A percentile compares a stretch with the other conserved stretches of the same genome.
phyloP scores from a whole-genome alignment of 768 basidiomycete species.

The Cystofilobasidium ferigula region DNA sequence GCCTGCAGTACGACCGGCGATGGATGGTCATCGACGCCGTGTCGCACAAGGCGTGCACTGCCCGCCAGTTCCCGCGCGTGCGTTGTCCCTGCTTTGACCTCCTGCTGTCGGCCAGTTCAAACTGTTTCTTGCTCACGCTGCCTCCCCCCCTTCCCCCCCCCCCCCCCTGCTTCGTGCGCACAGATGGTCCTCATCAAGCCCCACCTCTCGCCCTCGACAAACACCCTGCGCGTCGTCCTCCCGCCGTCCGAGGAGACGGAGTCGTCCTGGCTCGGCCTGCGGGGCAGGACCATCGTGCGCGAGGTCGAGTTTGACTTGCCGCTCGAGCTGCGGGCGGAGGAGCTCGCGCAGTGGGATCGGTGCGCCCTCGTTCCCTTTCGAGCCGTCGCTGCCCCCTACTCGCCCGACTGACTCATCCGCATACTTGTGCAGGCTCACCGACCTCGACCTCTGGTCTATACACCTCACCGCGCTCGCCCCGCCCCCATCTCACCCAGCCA shows the following conservation, averaged over 20 bases:
- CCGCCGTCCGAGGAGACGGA: not conserved
- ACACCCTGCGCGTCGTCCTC: not conserved
- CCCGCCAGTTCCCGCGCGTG: slow-evolving; percentile 8
- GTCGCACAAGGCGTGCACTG: slow-evolving; percentile 18
- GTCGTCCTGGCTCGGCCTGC: not conserved
- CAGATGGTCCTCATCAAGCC: slow-evolving; percentile 24
- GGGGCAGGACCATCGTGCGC: not conserved
- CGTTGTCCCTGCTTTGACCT: not conserved
- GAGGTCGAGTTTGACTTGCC: not conserved
- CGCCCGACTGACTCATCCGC: not conserved
- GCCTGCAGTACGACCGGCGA: slow-evolving; percentile 14
- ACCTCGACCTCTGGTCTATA: slow-evolving; percentile 16
- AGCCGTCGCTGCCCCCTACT: too few species aligned
- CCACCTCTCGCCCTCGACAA: not conserved
- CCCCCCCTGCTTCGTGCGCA: not conserved
- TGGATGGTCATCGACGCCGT: slow-evolving; percentile 22
- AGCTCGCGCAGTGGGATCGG: not conserved
- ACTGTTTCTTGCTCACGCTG: not conserved
- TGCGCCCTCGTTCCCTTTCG: not conserved
- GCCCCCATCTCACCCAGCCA: slow-evolving; percentile 2
- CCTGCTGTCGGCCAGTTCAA: too few species aligned
- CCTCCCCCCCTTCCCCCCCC: not conserved
- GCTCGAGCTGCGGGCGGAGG: not conserved
- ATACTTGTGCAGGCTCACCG: not conserved
- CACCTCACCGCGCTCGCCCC: slow-evolving; percentile 13